Evolutionary conservation across 345 rosid species (phyloP), one percentile per base, ranked within the genome.

Genomic region (Aurinia saxatilis): DNA sequence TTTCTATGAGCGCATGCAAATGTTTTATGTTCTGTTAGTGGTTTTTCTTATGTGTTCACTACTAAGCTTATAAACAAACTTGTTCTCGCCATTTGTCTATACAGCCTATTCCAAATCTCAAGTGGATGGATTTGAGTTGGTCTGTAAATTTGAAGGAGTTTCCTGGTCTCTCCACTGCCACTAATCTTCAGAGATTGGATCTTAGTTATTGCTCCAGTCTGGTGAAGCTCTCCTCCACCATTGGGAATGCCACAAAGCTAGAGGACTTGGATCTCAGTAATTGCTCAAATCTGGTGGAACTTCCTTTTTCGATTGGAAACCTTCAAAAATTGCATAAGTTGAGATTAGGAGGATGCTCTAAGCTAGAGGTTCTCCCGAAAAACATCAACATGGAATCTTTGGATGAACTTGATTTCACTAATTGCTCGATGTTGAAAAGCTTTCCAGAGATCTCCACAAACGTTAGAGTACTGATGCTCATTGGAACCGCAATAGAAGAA

Each of bases 81-180:
- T 16, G 23, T 2, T 54, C 45, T 19, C 37, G 10, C 12, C 21
- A 2, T 38, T 13, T 38, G 1, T 13, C 2, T 39, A 6, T 14
- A 14, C 21, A 56, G 61, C 15, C 23, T 9, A 48, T 56, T 23
- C 36, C 0, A 39, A 56, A 39, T 39, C 61, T 56, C 6, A 27
- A 14, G 48, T 25, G 48, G 61, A 38, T 56, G 14, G 1, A 9
- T 39, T 13, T 56, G 36, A 13, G 23, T 13, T 14, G 0, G 6
- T 56, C 61, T 14, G 3, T 0, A 3, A 10, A 25, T 17, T 25
- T 56, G 23, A 39, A 5, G 10, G 61, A 56, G 21, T 13, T 56
- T 56, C 61, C 61, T 56, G 36, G 39, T 39, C 36, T 56, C 36
- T 39, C 61, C 14, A 56, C 48, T 23, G 61, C 61, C 61, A 14